Conservation (phyloP, 768 basidiomycete genomes). For the Amanita pseudoporphyria region DNA sequence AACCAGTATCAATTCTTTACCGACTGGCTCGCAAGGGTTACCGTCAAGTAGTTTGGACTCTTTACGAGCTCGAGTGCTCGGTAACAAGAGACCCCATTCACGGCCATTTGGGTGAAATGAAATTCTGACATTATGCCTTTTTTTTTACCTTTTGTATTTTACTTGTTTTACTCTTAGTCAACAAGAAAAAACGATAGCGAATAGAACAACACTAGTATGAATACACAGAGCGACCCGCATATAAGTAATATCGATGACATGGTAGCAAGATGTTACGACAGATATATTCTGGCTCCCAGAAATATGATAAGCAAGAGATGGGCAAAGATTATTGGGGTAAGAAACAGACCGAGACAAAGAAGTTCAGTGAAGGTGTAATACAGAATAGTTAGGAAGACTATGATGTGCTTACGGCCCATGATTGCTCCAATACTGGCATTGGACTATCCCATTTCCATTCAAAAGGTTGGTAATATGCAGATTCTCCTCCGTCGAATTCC, state of each 20-base stretch:
- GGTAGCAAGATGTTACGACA: slow-evolving; percentile 2
- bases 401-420: slow-evolving; percentile 9
- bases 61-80: slow-evolving; percentile 46
- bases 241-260: slow-evolving; percentile 1
- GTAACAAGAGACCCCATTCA: slow-evolving; percentile 39
- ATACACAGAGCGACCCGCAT: slow-evolving; percentile 4
- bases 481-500: slow-evolving; percentile 9
- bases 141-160: slow-evolving; percentile 2
- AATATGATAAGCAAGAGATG: slow-evolving; percentile 8
- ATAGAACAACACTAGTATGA: slow-evolving; percentile 9
- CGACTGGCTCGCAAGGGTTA: background rate
- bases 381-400: slow-evolving; percentile 3
- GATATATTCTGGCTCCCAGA: slow-evolving; percentile 5
- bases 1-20: slow-evolving; percentile 1
- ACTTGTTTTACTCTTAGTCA: background rate
- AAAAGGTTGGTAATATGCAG: slow-evolving; percentile 8
- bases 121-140: background rate
- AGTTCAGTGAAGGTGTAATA: background rate
- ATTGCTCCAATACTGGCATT: slow-evolving; percentile 8
- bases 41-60: slow-evolving; percentile 4
- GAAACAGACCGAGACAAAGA: background rate
- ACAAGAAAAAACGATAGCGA: slow-evolving; percentile 4
- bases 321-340: slow-evolving; percentile 1
- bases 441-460: slow-evolving; percentile 10
- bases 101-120: background rate